phyloP scores from a whole-genome alignment of 306 rosid species.

The Medicago lupulina region DNA sequence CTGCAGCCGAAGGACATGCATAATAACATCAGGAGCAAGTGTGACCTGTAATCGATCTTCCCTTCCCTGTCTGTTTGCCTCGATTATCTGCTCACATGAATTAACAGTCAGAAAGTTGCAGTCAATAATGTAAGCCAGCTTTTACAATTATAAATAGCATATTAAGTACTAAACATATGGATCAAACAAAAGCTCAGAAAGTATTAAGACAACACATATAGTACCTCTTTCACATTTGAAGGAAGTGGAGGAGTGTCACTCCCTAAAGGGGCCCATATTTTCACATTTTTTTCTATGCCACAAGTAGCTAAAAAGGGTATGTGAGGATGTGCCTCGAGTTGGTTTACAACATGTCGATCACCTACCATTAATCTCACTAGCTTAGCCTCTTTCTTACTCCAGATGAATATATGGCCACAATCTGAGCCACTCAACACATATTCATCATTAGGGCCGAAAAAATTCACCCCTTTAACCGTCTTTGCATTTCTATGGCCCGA shows the following conservation, averaged over 20 bases:
- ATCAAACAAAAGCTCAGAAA: constrained; percentile 21
- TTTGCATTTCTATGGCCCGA: constrained; percentile 61
- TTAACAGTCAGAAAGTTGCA: constrained; percentile 25
- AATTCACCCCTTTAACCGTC: constrained; percentile 64
- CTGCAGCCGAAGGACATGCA: constrained; percentile 65
- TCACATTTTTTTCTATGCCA: constrained; percentile 59
- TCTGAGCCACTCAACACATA: constrained; percentile 69
- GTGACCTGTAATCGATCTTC: constrained; percentile 52
- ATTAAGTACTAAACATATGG: constrained; percentile 5
- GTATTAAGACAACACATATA: constrained; percentile 8
- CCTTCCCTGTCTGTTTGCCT: constrained; percentile 56
- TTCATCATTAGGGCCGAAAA: constrained; percentile 64
- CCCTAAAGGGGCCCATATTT: constrained; percentile 57
- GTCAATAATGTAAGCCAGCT: constrained; percentile 15
- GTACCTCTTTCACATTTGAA: constrained; percentile 53
- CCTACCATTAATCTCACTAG: constrained; percentile 59
- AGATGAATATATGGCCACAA: constrained; percentile 68
- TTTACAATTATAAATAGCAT: constrained; percentile 25
- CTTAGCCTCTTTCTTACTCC: constrained; percentile 62
- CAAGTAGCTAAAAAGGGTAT: constrained; percentile 59
- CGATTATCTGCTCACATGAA: constrained; percentile 51
- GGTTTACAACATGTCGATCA: constrained; percentile 55
- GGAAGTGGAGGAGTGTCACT: constrained; percentile 55
- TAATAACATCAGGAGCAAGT: constrained; percentile 55
- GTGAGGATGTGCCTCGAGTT: constrained; percentile 62